Evolutionary conservation across 2,329 filamentous ascomycete genomes (phyloP).

Genomic region (Blastomyces gilchristii): DNA sequence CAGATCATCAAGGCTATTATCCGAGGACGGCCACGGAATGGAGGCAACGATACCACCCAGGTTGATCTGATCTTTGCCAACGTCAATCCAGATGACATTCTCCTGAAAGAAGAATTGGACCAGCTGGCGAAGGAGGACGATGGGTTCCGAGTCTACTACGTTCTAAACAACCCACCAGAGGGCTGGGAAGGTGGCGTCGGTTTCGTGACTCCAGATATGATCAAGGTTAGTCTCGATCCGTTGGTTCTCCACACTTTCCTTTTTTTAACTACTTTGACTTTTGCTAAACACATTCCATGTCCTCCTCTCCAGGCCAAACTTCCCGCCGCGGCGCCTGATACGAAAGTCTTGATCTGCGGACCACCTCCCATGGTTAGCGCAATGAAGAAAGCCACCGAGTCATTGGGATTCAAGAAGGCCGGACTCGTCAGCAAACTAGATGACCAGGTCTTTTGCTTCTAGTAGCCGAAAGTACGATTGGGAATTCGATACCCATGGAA

Average conservation of each 20-base stretch:
- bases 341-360: conserved; percentile 91
- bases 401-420: conserved; percentile 83
- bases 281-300: conserved; percentile 18
- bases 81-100: conserved; percentile 82
- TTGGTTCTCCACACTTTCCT: too few relatives aligned
- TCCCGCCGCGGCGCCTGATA: conserved; percentile 69
- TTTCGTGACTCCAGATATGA: conserved; percentile 93
- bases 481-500: not conserved
- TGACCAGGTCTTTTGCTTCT: conserved; percentile 97
- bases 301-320: conserved; percentile 40
- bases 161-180: conserved; percentile 89
- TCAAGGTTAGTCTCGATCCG: conserved; percentile 53
- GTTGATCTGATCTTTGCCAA: conserved; percentile 96
- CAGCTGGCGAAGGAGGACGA: conserved; percentile 64
- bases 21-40: conserved; percentile 55
- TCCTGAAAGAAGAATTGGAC: conserved; percentile 87
- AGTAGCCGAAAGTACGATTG: conserved; percentile 24
- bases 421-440: conserved; percentile 93
- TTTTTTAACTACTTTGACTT: not conserved
- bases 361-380: conserved; percentile 94
- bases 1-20: conserved; percentile 89
- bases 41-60: conserved; percentile 71
- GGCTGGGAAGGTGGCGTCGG: conserved; percentile 87
- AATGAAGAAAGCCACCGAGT: conserved; percentile 90
- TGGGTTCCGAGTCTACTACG: conserved; percentile 82